These are phyloP conservation scores for Malus orientalis DNA, from an alignment of 306 rosid genomes.

Conservation along the genomic window DNA sequence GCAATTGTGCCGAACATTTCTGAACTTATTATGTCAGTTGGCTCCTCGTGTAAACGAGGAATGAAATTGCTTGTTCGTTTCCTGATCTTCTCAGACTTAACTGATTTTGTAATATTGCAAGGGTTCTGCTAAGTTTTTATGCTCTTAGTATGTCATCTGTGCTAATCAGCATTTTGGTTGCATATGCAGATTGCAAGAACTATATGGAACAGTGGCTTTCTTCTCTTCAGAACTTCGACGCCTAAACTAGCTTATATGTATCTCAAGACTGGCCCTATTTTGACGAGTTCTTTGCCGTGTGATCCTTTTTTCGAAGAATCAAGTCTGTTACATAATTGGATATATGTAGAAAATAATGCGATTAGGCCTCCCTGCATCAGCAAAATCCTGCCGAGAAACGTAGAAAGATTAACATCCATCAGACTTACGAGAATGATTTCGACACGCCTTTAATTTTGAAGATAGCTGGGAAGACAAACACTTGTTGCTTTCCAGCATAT, in stretches of 20 bases:
- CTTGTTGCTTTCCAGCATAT: background rate
- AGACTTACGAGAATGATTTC: background rate
- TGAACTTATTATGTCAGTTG: background rate
- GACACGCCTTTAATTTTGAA: background rate
- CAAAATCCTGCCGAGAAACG: background rate
- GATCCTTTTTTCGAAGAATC: background rate
- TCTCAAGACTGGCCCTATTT: conserved; percentile 10
- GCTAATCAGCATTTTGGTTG: conserved; percentile 20
- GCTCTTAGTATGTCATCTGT: background rate
- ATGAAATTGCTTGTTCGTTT: background rate
- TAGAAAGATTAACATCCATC: background rate
- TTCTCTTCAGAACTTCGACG: conserved; percentile 49
- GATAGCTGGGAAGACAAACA: background rate
- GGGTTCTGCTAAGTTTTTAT: background rate
- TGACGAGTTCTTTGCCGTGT: background rate
- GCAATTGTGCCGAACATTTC: background rate
- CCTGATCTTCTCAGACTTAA: background rate
- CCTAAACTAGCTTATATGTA: conserved; percentile 12
- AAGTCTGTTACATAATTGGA: background rate
- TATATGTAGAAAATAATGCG: background rate
- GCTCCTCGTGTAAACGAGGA: background rate
- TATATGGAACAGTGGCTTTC: conserved; percentile 63
- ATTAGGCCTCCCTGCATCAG: background rate
- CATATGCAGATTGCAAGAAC: conserved; percentile 57
- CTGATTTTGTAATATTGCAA: background rate